Evolutionary conservation across 805 yeast genomes (phyloP).

Genomic region (Starmerella asiatica): DNA sequence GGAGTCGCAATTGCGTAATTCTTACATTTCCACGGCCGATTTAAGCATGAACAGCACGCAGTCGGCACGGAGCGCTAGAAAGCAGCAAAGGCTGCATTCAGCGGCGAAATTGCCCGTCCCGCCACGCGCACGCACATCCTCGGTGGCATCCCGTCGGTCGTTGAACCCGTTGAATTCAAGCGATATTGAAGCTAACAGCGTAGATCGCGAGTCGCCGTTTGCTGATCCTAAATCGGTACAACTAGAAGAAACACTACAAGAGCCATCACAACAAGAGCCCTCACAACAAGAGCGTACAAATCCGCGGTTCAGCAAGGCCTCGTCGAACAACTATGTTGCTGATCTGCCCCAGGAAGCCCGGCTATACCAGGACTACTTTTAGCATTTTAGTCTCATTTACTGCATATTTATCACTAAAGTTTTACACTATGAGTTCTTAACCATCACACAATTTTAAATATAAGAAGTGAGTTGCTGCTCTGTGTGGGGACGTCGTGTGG

Average conservation of each 20-base stretch:
- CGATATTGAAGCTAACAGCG: neutral
- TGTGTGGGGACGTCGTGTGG: too few relatives aligned
- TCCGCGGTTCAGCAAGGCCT: constrained; percentile 12
- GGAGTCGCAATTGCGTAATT: neutral
- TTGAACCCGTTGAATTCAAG: neutral
- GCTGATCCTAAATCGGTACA: constrained; percentile 1
- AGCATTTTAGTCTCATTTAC: too few relatives aligned
- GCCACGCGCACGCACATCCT: neutral
- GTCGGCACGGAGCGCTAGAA: neutral
- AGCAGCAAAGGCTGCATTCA: neutral
- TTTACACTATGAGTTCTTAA: too few relatives aligned
- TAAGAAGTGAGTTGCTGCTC: too few relatives aligned
- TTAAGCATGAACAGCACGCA: neutral
- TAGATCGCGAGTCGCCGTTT: constrained; percentile 1
- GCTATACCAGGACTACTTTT: constrained; percentile 8
- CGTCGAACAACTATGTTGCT: constrained; percentile 17
- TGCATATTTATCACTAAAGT: too few relatives aligned
- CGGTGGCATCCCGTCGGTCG: neutral
- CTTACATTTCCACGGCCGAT: neutral
- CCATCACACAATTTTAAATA: neutral
- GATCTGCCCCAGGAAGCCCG: constrained; percentile 20
- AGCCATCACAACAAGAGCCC: too few relatives aligned
- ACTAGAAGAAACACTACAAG: too few relatives aligned
- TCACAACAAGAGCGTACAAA: neutral
- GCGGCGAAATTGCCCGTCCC: neutral